Base-by-base conservation (phyloP, 2,329 filamentous ascomycete species). In the Colletotrichum acutatum region DNA sequence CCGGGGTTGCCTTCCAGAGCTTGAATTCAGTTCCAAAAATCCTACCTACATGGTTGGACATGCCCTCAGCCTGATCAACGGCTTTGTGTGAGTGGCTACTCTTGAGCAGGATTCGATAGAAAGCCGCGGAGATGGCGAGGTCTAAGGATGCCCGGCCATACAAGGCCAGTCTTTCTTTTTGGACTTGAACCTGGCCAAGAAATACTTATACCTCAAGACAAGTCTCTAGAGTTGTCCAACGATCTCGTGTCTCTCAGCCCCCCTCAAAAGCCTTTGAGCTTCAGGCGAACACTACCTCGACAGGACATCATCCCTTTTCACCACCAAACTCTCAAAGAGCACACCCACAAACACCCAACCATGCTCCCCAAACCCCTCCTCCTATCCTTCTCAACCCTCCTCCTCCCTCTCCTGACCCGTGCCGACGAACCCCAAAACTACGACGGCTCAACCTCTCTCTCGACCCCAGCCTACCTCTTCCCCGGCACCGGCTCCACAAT, bases 401-500 rank as follows among this genome's bases (percentile, higher is more conserved):
- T 24, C 28, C 49, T 14, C 22, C 12, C 49, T 11, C 7, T 28
- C 37, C 28, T n/a, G 5, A 14, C 49, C 22, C 16, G 9, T 3
- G 42, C 37, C 28, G n/a, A 26, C 30, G 57, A 56, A 6, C 19
- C 32, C 32, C 19, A 59, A 28, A n/a, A 66, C 57, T 56, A 46
- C 37, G 58, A 49, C 52, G 65, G 63, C 68, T 42, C 46, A 7
- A 42, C 37, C 12, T 62, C 11, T 30, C 4, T 22, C 54, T 26
- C 24, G 26, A n/a, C 61, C 5, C 65, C 26, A 14, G 11, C 74
- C 57, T 56, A 74, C 52, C 65, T 76, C 2, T 72, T 78, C 54
- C 77, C 76, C 5, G 75, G 76, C 60, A n/a, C 75, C 16, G 71
- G 68, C 24, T 74, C 75, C n/a, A 67, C 73, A 16, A 69, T 75